phyloP scores from a whole-genome alignment of 73 alveolate species.

The Blepharisma stoltei region DNA sequence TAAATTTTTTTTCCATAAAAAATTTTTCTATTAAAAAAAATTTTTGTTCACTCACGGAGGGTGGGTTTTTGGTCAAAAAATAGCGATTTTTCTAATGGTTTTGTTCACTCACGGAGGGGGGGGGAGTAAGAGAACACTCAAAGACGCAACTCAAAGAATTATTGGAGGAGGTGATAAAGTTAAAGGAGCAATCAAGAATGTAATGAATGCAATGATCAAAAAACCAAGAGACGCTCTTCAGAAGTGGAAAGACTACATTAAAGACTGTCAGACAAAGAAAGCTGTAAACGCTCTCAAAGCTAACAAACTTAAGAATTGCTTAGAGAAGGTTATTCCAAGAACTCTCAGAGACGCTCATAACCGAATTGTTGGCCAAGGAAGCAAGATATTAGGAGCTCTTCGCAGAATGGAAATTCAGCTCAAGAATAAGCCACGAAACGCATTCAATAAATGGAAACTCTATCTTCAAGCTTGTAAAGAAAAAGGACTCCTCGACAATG shows the following conservation, averaged over 20 bases:
- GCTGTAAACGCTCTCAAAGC: neutral
- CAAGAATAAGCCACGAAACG: constrained; percentile 9
- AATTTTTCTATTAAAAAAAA: too few relatives aligned
- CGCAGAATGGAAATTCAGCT: neutral
- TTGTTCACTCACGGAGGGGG: too few relatives aligned
- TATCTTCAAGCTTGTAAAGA: neutral
- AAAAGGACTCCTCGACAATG: neutral
- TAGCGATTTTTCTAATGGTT: too few relatives aligned
- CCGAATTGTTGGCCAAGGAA: neutral
- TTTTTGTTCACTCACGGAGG: too few relatives aligned
- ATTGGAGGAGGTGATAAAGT: constrained; percentile 15
- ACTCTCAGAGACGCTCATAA: too few relatives aligned
- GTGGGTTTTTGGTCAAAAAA: too few relatives aligned
- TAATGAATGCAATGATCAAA: neutral
- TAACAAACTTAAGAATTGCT: neutral
- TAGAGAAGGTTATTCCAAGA: too few relatives aligned
- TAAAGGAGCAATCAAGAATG: neutral
- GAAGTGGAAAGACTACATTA: constrained; percentile 2
- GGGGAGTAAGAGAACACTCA: constrained; percentile 12
- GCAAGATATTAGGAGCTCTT: constrained; percentile 2
- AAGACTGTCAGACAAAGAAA: neutral
- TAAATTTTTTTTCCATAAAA: too few relatives aligned
- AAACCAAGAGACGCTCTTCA: constrained; percentile 25
- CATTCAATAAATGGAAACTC: neutral
- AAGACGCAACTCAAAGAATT: constrained; percentile 9